These are phyloP conservation scores for Globisporangium yorkense DNA, from an alignment of 352 stramenopile species.

Conservation along the genomic window DNA sequence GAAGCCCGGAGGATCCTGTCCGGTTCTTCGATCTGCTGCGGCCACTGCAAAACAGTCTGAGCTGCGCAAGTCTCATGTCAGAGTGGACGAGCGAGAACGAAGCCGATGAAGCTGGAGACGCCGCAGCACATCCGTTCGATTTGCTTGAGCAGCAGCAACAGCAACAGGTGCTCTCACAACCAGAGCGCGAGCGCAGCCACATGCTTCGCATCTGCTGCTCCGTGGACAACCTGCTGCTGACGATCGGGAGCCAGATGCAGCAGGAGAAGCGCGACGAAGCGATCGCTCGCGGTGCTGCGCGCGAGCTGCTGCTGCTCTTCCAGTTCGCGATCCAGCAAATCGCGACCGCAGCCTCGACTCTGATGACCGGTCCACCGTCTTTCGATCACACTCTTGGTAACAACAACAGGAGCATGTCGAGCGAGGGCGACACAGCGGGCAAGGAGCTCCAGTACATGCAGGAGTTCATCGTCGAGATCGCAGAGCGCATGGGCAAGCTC, in stretches of 20 bases:
- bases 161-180: constrained; percentile 21
- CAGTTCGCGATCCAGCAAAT: constrained; percentile 47
- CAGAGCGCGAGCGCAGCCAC: constrained; percentile 45
- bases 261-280: constrained; percentile 42
- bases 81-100: constrained; percentile 32
- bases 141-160: not conserved
- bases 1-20: constrained; percentile 3
- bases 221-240: constrained; percentile 55
- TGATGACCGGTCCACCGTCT: not conserved
- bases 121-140: constrained; percentile 3
- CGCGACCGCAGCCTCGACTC: not conserved
- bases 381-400: too few relatives aligned
- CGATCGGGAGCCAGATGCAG: constrained; percentile 39
- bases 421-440: not conserved
- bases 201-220: constrained; percentile 64
- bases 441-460: constrained; percentile 42
- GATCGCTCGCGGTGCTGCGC: constrained; percentile 36
- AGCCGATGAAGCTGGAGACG: constrained; percentile 18
- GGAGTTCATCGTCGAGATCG: constrained; percentile 36
- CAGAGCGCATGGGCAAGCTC: constrained; percentile 29
- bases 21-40: constrained; percentile 46
- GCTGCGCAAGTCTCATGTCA: constrained; percentile 26
- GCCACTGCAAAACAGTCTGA: constrained; percentile 54
- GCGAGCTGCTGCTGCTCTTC: constrained; percentile 38
- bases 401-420: not conserved